Percentiles rank a stretch among this genome's conserved stretches.
Evolutionary conservation across 257 asterid genomes (phyloP).

Genomic region (Solanum rostratum): DNA sequence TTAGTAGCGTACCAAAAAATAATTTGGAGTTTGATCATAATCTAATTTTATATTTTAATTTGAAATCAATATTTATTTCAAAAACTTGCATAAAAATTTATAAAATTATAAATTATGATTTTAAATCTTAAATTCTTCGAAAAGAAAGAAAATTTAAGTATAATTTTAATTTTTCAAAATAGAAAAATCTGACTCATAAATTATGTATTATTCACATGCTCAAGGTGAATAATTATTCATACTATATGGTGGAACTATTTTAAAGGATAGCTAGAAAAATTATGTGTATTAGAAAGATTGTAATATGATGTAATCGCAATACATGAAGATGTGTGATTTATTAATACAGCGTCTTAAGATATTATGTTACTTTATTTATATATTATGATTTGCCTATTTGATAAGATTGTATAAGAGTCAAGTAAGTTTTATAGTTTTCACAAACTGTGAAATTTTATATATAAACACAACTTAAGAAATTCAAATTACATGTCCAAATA

Average conservation of each 20-base stretch:
- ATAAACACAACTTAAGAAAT: not conserved
- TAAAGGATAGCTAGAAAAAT: not conserved
- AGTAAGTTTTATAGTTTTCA: not conserved
- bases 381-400: not conserved
- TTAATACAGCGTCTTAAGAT: not conserved
- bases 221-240: not conserved
- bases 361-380: not conserved
- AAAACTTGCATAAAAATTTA: too few species aligned
- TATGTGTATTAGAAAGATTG: too few species aligned
- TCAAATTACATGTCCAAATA: not conserved
- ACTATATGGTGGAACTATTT: not conserved
- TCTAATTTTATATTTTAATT: not conserved
- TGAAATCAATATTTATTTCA: too few species aligned
- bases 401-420: not conserved
- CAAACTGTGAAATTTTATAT: not conserved
- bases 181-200: too few species aligned
- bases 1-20: not conserved
- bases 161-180: too few species aligned
- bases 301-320: too few species aligned
- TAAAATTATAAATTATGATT: too few species aligned
- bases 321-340: not conserved
- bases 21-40: too few species aligned
- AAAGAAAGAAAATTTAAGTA: too few species aligned
- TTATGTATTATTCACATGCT: too few species aligned
- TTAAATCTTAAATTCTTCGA: too few species aligned